Base-by-base conservation (phyloP, 2,329 filamentous ascomycete species). In the Esteya vermicola region DNA sequence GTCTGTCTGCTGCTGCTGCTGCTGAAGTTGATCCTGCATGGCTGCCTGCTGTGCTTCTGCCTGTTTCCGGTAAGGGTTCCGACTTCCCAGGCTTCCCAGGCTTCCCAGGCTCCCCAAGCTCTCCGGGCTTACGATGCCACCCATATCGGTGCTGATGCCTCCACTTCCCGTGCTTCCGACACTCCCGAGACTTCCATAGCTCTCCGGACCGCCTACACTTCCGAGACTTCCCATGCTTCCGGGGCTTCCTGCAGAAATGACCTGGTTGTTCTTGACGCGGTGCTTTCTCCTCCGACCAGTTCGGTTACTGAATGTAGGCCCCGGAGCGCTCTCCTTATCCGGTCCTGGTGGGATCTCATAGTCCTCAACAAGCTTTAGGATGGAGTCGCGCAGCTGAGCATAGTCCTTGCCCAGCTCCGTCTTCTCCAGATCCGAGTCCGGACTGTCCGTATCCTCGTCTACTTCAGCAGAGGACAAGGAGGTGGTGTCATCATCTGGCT, bases 351-450 rank as follows among this genome's bases (percentile, higher is more conserved):
- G 79, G 33, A 86, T 82, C 51, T 91, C 84, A 45, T 81, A 88
- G 47, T 93, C 84, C 51, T 85, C 75, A 1, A 91, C 81, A 5
- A 93, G 65, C 54, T 81, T 86, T 43, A 85, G 61, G 39, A 93
- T 83, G 0, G 84, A 83, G 44, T 85, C 78, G 43, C 88, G 79
- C 4, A 93, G 61, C 47, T 84, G 80, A 52, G 86, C 81, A 48
- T 88, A 86, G 51, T 86, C 82, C 50, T 81, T 83, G 55, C 83
- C 78, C 4, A 85, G 63, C 39, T 83, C 81, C 1, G 72, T 66
- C 3, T 65, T 63, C 33, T 72, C 68, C 4, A 85, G 63, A 39
- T 83, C 81, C 1, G 73, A 69, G 2, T 66, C 63, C 35, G 71
- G 67, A 6, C 71, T 68, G 19, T 64, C 63, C 2, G 60, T 63